Evolutionary conservation across 1,139 yeast species (phyloP), one percentile per base, ranked within the genome.

Genomic region (Kodamaea fungicola): DNA sequence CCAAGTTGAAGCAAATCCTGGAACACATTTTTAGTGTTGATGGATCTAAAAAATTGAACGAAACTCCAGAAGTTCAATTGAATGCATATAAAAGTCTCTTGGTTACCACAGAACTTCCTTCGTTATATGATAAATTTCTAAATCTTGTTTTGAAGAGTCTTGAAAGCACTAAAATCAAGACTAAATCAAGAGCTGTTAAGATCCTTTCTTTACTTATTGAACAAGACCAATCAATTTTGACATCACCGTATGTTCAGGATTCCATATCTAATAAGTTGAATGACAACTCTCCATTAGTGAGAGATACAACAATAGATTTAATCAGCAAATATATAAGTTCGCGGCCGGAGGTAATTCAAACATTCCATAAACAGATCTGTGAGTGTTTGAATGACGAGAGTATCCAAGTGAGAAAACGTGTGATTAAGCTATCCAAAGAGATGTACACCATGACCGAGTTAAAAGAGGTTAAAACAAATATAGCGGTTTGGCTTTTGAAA

Each of bases 221-320:
- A n/a, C 66, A 65, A 24, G 83, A 83, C 37, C 69, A 78, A 1
- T 48, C 61, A 0, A 57, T 85, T 25, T 56, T 85, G 30, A 55
- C 68, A 1, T 61, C 74, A 1, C 70, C 77, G 1, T 60, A 63
- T 19, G 72, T 86, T 4, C 80, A 74, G 44, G 63, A 62, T 7
- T 68, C 83, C 0, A 63, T 87, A 4, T 64, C 79, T 1, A 62
- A 59, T 7, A 61, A 80, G 35, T 59, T 87, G 28, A 59, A 54
- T 5, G 92, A 85, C 46, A 52, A 68, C 1, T 83, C 90, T 1
- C 78, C 95, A 0, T 71, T 81, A 38, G 92, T 87, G 0, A 70
- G 89, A 42, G 90, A 83, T 51, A 86, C 95, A 0, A 80, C 81
- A 2, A 62, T 87, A 22, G 95, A 86, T 32, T 66, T 88, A 35